A percentile compares a stretch with the other conserved stretches of the same genome.
Evolutionary conservation across 441 rosid species (phyloP).

Genomic region (Aleurites moluccanus): DNA sequence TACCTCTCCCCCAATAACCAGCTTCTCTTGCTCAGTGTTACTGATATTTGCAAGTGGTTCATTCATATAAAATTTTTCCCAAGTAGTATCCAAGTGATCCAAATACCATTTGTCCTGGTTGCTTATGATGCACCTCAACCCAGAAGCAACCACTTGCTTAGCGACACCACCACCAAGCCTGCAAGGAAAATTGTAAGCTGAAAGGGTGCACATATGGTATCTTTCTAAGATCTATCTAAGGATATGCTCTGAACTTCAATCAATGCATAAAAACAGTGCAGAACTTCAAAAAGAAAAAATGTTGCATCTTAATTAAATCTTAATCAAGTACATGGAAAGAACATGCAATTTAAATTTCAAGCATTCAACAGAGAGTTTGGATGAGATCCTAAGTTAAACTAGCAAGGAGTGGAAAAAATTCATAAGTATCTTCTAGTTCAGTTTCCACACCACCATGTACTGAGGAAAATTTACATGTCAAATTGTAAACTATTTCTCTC

Average conservation of each 20-base stretch:
- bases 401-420: neutral
- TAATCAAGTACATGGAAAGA: constrained; percentile 3
- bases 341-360: neutral
- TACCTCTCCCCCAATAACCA: constrained; percentile 78
- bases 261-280: neutral
- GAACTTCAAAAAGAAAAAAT: neutral
- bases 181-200: constrained; percentile 20
- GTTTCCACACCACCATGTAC: neutral
- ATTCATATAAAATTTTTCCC: constrained; percentile 55
- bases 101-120: constrained; percentile 79
- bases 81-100: constrained; percentile 56
- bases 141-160: constrained; percentile 52
- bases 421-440: neutral
- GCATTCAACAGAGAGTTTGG: neutral
- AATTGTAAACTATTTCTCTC: neutral
- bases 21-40: constrained; percentile 43
- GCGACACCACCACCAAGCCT: constrained; percentile 72
- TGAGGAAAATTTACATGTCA: neutral
- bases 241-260: neutral
- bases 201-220: neutral
- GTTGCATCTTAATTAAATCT: neutral
- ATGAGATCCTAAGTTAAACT: neutral
- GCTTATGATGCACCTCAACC: constrained; percentile 73
- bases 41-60: constrained; percentile 59
- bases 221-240: neutral